These are phyloP conservation scores for Suhomyces tanzawaensis DNA, from an alignment of 805 yeast species.

Conservation along the genomic window DNA sequence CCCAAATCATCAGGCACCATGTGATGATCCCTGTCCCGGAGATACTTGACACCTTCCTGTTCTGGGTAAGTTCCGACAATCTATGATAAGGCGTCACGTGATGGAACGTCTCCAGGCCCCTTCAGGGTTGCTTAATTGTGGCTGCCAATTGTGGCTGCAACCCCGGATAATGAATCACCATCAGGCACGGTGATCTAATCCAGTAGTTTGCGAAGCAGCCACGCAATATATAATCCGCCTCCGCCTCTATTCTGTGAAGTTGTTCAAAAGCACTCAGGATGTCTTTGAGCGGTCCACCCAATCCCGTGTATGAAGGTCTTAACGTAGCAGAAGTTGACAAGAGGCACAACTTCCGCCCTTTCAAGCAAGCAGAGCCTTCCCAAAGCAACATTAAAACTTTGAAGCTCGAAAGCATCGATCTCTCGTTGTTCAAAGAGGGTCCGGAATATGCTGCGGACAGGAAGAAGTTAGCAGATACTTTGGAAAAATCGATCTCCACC, in stretches of 20 bases:
- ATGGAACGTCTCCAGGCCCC: too few relatives aligned
- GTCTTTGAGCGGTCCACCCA: conserved; percentile 4
- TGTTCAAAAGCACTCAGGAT: not conserved
- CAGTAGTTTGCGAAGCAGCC: too few relatives aligned
- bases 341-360: conserved; percentile 30
- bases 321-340: conserved; percentile 14
- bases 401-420: conserved; percentile 35
- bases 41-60: too few relatives aligned
- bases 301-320: conserved; percentile 3
- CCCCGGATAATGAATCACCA: too few relatives aligned
- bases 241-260: not conserved
- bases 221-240: too few relatives aligned
- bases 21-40: too few relatives aligned
- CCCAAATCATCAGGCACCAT: too few relatives aligned
- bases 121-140: too few relatives aligned
- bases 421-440: conserved; percentile 35
- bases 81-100: too few relatives aligned
- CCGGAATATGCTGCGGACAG: conserved; percentile 29
- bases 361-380: conserved; percentile 26
- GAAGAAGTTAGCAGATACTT: conserved; percentile 30
- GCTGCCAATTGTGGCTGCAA: conserved; percentile 3
- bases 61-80: too few relatives aligned
- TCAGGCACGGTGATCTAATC: too few relatives aligned
- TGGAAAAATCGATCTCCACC: conserved; percentile 40
- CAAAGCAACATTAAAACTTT: conserved; percentile 17